A percentile compares a stretch with the other conserved stretches of the same genome.
Conservation (phyloP, 768 basidiomycete species). For the Suillus americanus region DNA sequence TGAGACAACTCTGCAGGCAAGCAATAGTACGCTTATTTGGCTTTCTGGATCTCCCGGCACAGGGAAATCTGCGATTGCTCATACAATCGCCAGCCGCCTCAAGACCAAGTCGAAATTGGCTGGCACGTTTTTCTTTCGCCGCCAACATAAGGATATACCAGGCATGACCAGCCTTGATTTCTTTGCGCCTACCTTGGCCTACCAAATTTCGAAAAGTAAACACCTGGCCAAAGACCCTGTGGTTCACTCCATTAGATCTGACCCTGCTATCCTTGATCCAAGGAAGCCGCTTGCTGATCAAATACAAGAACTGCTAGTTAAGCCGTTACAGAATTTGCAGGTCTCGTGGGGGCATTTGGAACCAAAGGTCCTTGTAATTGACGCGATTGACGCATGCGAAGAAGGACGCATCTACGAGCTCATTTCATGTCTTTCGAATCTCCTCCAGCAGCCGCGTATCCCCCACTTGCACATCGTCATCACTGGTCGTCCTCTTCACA, state of each 20-base stretch:
- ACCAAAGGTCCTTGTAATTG: slow-evolving; percentile 1
- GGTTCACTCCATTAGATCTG: not conserved
- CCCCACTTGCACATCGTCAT: not conserved
- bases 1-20: not conserved
- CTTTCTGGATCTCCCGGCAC: slow-evolving; percentile 2
- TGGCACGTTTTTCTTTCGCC: not conserved
- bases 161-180: not conserved
- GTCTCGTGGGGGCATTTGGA: not conserved
- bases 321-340: not conserved
- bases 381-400: not conserved
- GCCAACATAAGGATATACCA: not conserved
- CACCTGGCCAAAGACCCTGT: not conserved
- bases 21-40: not conserved
- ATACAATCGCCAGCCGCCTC: not conserved
- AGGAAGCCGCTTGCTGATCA: not conserved
- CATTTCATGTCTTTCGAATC: not conserved
- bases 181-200: not conserved
- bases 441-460: not conserved
- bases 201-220: not conserved
- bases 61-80: slow-evolving; percentile 1
- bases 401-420: not conserved
- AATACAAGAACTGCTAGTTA: not conserved
- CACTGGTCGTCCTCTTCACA: not conserved
- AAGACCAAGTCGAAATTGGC: not conserved
- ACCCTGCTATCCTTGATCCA: slow-evolving; percentile 3